Evolutionary conservation across 176 grass and related monocot species (phyloP), one percentile per base, ranked within the genome.

Genomic region (Oryza meyeriana): DNA sequence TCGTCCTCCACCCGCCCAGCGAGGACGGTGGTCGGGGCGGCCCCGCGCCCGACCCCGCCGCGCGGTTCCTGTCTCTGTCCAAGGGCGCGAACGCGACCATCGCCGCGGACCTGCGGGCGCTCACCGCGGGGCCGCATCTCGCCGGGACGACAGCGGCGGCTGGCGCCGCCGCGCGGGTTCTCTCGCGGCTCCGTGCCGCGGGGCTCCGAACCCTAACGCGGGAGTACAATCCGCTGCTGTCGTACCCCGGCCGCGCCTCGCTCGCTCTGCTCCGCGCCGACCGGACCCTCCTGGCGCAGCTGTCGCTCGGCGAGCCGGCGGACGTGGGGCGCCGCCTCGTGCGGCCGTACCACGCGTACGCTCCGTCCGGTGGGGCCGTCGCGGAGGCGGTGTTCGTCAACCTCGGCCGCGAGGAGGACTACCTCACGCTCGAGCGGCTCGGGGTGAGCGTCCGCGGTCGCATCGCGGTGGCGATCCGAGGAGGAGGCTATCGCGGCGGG

Each of bases 331-430:
- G 64, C 40, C 80, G 75, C 50, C 42, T 89, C 72, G 77, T 92
- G 71, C 78, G 22, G 16, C 90, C 95, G 7, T 98, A 98, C 85
- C 92, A 98, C 77, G 95, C 95, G 25, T 98, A 98, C 66, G 81
- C 95, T 10, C 92, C 92, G 7, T 94, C 95, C 4, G 92, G 90
- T 0, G 34, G 72, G 14, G 79, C 79, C 55, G 36, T 93, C 1
- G 95, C 92, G 20, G 81, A 87, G 16, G 88, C 92, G 8, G 92
- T 98, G 12, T 98, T 88, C 77, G 95, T 91, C 61, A 93, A 98
- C 86, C 90, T 89, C 71, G 92, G 95, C 72, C 92, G 79, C 8
- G 88, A 91, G 87, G 81, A 91, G 74, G 95, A 98, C 79, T 94
- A 85, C 70, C 25, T 17, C 64, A 40, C 63, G 42, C 90, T 98